These are phyloP conservation scores for Harringtonia aguacate DNA, from an alignment of 2,329 filamentous ascomycete species.

Conservation along the genomic window DNA sequence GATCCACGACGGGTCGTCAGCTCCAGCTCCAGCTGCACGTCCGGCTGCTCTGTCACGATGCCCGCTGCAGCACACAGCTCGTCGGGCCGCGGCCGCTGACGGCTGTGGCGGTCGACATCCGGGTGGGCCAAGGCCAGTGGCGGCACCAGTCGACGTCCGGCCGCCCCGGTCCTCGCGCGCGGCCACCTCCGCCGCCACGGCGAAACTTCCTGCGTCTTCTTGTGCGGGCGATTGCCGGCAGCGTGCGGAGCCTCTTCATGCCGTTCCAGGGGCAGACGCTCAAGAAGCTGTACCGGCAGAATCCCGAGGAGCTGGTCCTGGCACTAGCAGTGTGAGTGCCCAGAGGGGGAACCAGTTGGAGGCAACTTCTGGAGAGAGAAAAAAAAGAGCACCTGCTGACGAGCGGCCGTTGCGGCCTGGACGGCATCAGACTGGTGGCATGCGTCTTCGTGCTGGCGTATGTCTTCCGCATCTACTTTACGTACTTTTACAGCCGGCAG, in stretches of 20 bases:
- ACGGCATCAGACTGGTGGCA: constrained; percentile 26
- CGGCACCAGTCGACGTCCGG: neutral
- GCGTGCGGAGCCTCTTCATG: constrained; percentile 22
- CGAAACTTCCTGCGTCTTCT: constrained; percentile 18
- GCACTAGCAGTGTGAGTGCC: constrained; percentile 29
- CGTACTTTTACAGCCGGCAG: constrained; percentile 43
- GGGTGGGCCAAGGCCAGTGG: neutral
- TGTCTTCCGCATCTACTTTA: constrained; percentile 35
- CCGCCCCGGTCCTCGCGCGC: neutral
- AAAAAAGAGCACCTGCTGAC: no score
- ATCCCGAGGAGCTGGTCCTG: constrained; percentile 31
- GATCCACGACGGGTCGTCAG: no score
- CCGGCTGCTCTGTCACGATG: constrained; percentile 3
- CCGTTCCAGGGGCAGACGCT: constrained; percentile 28
- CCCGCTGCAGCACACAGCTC: neutral
- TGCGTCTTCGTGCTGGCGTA: constrained; percentile 24
- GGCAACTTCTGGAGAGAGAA: neutral
- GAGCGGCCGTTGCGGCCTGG: no score
- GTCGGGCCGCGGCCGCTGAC: neutral
- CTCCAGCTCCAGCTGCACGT: neutral
- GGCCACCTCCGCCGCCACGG: constrained; percentile 1
- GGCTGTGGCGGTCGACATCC: neutral
- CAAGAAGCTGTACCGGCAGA: constrained; percentile 26
- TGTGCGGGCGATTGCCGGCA: constrained; percentile 18
- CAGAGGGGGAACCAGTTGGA: neutral